Conservation (phyloP, 2,329 filamentous ascomycete species). For the Periconia digitata region DNA sequence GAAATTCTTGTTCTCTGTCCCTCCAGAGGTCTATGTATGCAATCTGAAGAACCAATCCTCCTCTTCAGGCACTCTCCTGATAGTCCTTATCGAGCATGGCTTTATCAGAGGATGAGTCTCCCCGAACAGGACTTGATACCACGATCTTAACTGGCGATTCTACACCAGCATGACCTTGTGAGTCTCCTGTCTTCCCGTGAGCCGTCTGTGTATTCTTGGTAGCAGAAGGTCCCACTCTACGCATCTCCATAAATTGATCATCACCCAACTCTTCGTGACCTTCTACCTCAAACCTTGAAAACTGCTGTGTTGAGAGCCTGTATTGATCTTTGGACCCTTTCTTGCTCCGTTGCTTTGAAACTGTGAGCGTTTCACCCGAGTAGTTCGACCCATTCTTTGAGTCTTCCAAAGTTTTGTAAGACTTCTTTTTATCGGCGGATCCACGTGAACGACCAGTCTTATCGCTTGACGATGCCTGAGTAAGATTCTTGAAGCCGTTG, state of each 20-base stretch:
- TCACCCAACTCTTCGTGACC: neutral
- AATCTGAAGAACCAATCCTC: neutral
- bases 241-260: conserved; percentile 1
- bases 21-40: neutral
- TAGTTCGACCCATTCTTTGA: neutral
- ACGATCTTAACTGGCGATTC: neutral
- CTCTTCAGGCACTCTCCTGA: neutral
- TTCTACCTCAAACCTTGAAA: conserved; percentile 1
- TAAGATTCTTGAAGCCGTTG: neutral
- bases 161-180: neutral
- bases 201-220: neutral
- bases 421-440: neutral
- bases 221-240: neutral
- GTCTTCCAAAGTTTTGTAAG: neutral
- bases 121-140: conserved; percentile 1
- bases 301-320: neutral
- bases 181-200: neutral
- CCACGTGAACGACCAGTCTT: neutral
- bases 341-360: neutral
- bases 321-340: neutral
- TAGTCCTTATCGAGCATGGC: neutral
- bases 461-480: conserved; percentile 1
- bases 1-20: neutral
- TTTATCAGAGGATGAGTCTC: conserved; percentile 1
- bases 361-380: neutral